Evolutionary conservation across 148 eudicot species (phyloP), one percentile per base, ranked within the genome.

Genomic region (Amaranthus palmeri): DNA sequence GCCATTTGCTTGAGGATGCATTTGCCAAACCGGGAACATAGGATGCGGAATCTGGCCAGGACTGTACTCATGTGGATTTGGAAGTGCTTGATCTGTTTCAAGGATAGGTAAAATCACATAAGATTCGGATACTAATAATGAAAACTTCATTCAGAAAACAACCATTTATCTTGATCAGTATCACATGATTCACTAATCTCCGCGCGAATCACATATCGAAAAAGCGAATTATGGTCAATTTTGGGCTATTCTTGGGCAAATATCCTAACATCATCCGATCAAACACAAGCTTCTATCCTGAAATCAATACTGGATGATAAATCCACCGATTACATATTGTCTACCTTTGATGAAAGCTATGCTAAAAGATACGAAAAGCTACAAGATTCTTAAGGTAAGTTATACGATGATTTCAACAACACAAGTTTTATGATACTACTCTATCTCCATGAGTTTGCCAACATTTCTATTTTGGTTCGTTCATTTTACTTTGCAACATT

Each of bases 11-110:
- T 91, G 90, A 73, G 92, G 79, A 79, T 89, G 88, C 80, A 81
- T 77, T 72, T 92, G 86, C 97, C 99, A 92, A 36, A 92, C 82
- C 61, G 99, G 80, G 74, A 73, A 90, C 82, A 90, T 75, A 36
- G 96, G 88, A 77, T 90, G 86, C 43, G 87, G 86, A 84, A 80
- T 84, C 45, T 86, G 93, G 61, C 89, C 90, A 47, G 82, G 83
- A 75, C 65, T 67, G 76, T 86, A 80, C 77, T 77, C 89, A 42
- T 84, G 93, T 67, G 86, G 85, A 50, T 86, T 79, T 58, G 58
- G 79, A 51, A 78, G 85, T 18, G 53, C 79, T 61, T 83, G 78
- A 84, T 78, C 83, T 41, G 63, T 49, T 56, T 68, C 73, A 77
- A 53, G 71, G 50, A 70, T 10, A 64, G 55, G 63, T 14, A 54